phyloP scores from a whole-genome alignment of 441 rosid genomes.

The Theobroma grandiflorum region DNA sequence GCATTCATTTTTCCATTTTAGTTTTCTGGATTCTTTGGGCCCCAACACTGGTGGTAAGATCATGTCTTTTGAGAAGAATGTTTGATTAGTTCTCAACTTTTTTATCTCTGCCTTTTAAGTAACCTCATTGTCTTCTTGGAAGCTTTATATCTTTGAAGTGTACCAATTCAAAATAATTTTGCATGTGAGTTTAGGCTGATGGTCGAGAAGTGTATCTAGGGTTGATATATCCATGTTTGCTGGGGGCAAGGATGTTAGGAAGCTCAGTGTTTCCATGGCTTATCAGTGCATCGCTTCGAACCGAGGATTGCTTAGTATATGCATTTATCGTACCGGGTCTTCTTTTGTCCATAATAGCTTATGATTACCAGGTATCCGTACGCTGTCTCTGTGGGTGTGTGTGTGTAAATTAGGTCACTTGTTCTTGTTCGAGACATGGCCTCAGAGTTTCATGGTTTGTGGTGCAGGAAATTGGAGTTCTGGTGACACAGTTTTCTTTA shows the following conservation, averaged over 20 bases:
- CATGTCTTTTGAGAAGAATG: constrained; percentile 18
- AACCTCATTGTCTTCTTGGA: constrained; percentile 7
- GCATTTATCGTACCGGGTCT: constrained; percentile 64
- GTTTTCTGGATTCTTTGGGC: constrained; percentile 98
- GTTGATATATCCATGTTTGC: constrained; percentile 78
- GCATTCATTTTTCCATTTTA: constrained; percentile 82
- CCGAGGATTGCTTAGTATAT: constrained; percentile 82
- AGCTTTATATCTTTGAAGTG: constrained; percentile 19
- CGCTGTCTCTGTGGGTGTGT: background rate
- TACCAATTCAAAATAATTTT: constrained; percentile 19
- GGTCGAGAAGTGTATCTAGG: constrained; percentile 90
- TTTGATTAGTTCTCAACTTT: constrained; percentile 21
- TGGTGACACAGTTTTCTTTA: constrained; percentile 77
- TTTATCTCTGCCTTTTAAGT: constrained; percentile 19
- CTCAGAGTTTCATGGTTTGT: constrained; percentile 27
- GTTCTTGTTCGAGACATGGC: constrained; percentile 19
- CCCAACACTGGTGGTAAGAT: constrained; percentile 87
- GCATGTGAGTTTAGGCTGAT: constrained; percentile 74
- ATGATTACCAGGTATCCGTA: constrained; percentile 88
- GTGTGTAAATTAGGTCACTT: background rate
- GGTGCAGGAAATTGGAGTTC: constrained; percentile 84
- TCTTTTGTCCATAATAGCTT: constrained; percentile 75
- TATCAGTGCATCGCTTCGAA: constrained; percentile 66
- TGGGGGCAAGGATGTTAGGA: constrained; percentile 96
- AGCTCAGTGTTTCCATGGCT: constrained; percentile 91